A percentile compares a stretch with the other conserved stretches of the same genome.
phyloP scores from a whole-genome alignment of 352 stramenopile genomes.

The Globisporangium rhizosaccharum region DNA sequence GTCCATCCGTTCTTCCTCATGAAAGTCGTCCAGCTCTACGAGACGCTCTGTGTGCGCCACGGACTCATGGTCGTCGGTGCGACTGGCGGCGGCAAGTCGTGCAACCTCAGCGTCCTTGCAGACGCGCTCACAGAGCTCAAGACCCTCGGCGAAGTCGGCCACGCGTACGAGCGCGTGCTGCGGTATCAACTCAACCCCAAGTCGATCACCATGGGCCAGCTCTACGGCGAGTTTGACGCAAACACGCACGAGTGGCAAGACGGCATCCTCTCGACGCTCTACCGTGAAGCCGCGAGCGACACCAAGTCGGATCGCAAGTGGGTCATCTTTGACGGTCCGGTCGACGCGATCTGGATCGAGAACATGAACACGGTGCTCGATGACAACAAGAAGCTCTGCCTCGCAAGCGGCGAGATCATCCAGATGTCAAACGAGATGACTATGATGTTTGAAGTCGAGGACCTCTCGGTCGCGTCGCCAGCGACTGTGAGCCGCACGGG shows the following conservation, averaged over 20 bases:
- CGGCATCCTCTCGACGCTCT: conserved; percentile 87
- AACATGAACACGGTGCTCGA: conserved; percentile 98
- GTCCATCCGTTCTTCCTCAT: conserved; percentile 90
- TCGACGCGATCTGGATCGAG: conserved; percentile 96
- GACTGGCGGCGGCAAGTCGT: conserved; percentile 90
- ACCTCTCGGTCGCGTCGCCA: conserved; percentile 91
- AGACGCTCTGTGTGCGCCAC: conserved; percentile 93
- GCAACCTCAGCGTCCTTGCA: conserved; percentile 81
- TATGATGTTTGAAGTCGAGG: conserved; percentile 97
- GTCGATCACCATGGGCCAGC: conserved; percentile 94
- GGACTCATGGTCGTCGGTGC: conserved; percentile 94
- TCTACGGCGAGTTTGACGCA: conserved; percentile 93
- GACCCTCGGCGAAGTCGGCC: conserved; percentile 58
- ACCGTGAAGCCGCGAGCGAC: conserved; percentile 87
- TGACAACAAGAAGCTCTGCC: conserved; percentile 95
- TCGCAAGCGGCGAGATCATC: conserved; percentile 94
- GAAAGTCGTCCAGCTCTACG: conserved; percentile 93
- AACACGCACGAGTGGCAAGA: conserved; percentile 96
- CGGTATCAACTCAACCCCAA: conserved; percentile 92
- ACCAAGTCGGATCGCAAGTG: conserved; percentile 89
- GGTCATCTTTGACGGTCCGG: conserved; percentile 94
- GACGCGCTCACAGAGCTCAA: conserved; percentile 87
- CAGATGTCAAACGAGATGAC: conserved; percentile 93
- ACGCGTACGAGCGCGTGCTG: conserved; percentile 84
- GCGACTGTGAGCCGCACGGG: conserved; percentile 92